Conservation (phyloP, 208 protist genomes). For the Porcisia hertigi region DNA sequence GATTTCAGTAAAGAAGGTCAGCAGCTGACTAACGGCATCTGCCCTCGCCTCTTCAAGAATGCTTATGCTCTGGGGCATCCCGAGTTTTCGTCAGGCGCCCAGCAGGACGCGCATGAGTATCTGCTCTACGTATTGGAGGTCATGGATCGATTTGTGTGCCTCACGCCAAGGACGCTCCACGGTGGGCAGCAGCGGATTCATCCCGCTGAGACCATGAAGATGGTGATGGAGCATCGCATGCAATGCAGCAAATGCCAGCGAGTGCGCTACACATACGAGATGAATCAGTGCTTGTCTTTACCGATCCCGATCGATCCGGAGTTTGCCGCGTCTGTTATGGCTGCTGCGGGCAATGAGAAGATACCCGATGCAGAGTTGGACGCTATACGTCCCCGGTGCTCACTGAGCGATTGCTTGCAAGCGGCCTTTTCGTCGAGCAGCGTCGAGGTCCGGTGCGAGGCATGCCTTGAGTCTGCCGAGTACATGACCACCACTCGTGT, state of each 20-base stretch:
- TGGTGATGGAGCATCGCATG: conserved; percentile 87
- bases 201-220: conserved; percentile 67
- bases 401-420: conserved; percentile 70
- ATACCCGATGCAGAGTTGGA: conserved; percentile 62
- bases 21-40: conserved; percentile 75
- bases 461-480: conserved; percentile 43
- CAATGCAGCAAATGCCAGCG: conserved; percentile 82
- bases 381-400: conserved; percentile 47
- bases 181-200: conserved; percentile 15
- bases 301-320: conserved; percentile 80
- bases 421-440: conserved; percentile 27
- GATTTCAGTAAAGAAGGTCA: conserved; percentile 80
- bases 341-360: conserved; percentile 26
- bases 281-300: conserved; percentile 88
- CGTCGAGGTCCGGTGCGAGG: conserved; percentile 77
- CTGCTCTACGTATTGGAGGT: conserved; percentile 91
- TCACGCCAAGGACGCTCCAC: conserved; percentile 6
- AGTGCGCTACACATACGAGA: conserved; percentile 89
- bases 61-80: conserved; percentile 92
- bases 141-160: conserved; percentile 78
- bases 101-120: conserved; percentile 98
- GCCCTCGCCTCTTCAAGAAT: conserved; percentile 94
- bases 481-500: conserved; percentile 66
- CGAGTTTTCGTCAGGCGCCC: conserved; percentile 94
- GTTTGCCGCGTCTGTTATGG: conserved; percentile 31